Evolutionary conservation across 768 basidiomycete genomes (phyloP), one percentile per base, ranked within the genome.

Genomic region (Macrocybe gigantea): DNA sequence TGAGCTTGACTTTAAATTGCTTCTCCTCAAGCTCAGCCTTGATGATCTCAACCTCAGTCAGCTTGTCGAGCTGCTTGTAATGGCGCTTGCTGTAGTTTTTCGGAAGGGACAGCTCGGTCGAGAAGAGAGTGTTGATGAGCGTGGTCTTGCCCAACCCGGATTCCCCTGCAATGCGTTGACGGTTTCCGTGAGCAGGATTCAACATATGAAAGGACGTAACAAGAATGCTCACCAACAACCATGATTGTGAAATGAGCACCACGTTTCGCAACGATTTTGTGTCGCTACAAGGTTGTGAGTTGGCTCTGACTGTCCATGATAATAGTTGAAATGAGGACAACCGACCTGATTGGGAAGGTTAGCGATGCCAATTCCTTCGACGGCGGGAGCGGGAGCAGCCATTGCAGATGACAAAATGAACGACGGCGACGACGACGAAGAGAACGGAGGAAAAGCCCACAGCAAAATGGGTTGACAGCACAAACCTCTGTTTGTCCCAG

Each of bases 1-100:
- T 94, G 54, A 99, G 83, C 77, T 97, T 98, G 77, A 97, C 94
- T 69, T 93, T 95, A 83, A 98, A 98, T 64, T 92, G 88, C 65
- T 94, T 92, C 70, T 98, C 96, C 71, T 98, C 96, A 15, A 99
- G 82, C 72, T 97, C 95, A 10, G 95, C 96, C 76, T 99, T 99
- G 78, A 98, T 93, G 45, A 99, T 95, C 63, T 98, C 96, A 49
- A 96, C 88, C 71, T 97, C 95, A 15, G 95, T 97, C 42, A 97
- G 82, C 72, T 97, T 97, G 79, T 98, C 95, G 56, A 98, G 81
- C 68, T 97, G 95, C 75, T 98, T 98, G 65, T 86, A 70, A 73
- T 93, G 90, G 46, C 93, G 87, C 60, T 75, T 79, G 60, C 58
- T 72, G 78, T 97, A 96, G 76, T 93, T 93, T 75, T 94, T 94